These are phyloP conservation scores for Syzygium grande DNA, from an alignment of 345 rosid genomes.

Conservation along the genomic window DNA sequence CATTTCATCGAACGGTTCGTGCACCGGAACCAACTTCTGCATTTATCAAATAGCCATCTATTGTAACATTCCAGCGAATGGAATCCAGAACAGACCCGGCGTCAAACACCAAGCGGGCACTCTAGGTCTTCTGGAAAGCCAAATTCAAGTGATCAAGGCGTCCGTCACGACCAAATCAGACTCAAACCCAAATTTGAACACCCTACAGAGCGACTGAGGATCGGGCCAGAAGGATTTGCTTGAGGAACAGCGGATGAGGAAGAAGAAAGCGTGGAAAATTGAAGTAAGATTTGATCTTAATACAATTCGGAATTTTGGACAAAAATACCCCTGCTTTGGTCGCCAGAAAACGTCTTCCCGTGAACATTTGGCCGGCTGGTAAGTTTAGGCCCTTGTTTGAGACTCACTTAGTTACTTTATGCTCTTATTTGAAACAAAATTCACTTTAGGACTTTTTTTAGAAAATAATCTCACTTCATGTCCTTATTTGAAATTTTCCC, in stretches of 20 bases:
- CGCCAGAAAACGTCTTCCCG: accelerated
- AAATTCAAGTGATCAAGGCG: conserved; percentile 10
- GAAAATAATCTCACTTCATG: no score
- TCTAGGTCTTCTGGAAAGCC: conserved; percentile 2
- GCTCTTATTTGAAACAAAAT: no score
- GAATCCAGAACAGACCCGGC: conserved; percentile 8
- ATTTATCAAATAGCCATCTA: conserved; percentile 10
- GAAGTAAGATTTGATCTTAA: not conserved
- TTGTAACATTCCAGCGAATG: conserved; percentile 17
- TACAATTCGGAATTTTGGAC: not conserved
- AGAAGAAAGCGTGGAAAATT: not conserved
- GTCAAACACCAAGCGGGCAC: conserved; percentile 12
- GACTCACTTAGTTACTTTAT: no score
- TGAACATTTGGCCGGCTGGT: accelerated
- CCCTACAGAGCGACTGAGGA: not conserved
- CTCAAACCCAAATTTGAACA: conserved; percentile 16
- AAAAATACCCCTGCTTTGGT: not conserved
- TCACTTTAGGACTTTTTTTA: no score
- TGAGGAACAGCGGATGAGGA: not conserved
- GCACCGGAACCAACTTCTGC: conserved; percentile 22
- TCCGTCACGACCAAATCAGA: conserved; percentile 14
- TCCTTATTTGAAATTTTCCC: no score
- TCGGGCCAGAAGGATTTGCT: not conserved
- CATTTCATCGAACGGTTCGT: conserved; percentile 24
- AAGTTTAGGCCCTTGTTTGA: accelerated